Conservation (phyloP, 352 stramenopile species). For the Phytopythium chamaehyphon region DNA sequence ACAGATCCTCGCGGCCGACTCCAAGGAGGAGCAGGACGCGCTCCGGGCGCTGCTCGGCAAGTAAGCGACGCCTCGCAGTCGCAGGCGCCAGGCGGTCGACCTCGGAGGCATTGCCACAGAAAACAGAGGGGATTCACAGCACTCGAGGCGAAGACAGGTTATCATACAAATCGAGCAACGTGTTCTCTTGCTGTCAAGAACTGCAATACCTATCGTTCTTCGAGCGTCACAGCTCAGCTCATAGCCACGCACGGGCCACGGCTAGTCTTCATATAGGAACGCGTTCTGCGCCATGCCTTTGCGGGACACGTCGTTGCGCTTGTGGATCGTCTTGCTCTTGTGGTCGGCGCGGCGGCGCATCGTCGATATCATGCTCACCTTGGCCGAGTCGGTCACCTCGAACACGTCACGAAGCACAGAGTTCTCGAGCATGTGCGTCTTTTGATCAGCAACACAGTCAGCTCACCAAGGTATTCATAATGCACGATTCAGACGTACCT, state of each 20-base stretch:
- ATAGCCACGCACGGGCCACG: too few species aligned
- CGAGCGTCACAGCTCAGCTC: too few species aligned
- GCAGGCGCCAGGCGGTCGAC: not conserved
- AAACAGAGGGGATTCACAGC: not conserved
- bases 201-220: not conserved
- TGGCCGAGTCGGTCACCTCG: slow-evolving; percentile 50
- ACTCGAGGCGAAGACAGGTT: not conserved
- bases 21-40: slow-evolving; percentile 75
- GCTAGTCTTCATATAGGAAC: slow-evolving; percentile 62
- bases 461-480: not conserved
- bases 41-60: slow-evolving; percentile 69
- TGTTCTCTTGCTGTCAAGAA: slow-evolving; percentile 2
- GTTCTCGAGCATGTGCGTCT: slow-evolving; percentile 54
- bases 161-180: not conserved
- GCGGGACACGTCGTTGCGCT: slow-evolving; percentile 47
- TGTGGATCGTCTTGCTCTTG: slow-evolving; percentile 47
- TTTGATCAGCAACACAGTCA: not conserved
- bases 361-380: slow-evolving; percentile 42
- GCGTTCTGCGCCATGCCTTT: slow-evolving; percentile 56
- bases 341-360: slow-evolving; percentile 40
- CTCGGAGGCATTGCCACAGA: not conserved
- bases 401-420: slow-evolving; percentile 56
- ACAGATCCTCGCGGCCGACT: slow-evolving; percentile 71
- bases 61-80: slow-evolving; percentile 19
- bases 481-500: slow-evolving; percentile 15